phyloP scores from a whole-genome alignment of 2,329 filamentous ascomycete genomes.

The Aureobasidium subglaciale region DNA sequence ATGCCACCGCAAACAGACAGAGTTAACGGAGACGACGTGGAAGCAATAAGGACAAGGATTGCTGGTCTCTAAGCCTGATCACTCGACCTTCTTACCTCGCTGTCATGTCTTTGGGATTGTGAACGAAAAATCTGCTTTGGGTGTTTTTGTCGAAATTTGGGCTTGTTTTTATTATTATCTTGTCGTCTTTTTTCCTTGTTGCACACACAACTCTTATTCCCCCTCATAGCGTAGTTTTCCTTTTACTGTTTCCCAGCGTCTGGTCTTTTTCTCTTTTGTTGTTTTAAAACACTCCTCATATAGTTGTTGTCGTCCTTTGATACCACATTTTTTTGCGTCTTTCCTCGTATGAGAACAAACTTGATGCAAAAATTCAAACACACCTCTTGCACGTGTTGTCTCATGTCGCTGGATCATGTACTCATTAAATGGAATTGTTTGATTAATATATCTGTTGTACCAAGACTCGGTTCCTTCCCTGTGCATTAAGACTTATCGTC shows the following conservation, averaged over 20 bases:
- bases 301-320: not conserved
- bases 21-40: conserved; percentile 19
- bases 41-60: conserved; percentile 4
- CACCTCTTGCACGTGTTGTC: not conserved
- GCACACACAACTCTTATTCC: not conserved
- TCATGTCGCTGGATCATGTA: not conserved
- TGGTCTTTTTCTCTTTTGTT: not conserved
- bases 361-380: not conserved
- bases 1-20: conserved; percentile 21
- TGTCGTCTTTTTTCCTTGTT: not conserved
- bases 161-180: not conserved
- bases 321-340: conserved; percentile 5
- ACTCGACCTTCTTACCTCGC: too few species aligned
- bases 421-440: too few species aligned
- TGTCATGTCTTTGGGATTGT: not conserved
- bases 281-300: not conserved
- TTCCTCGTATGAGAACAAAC: too few species aligned
- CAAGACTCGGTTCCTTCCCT: too few species aligned
- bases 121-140: not conserved
- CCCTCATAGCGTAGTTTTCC: not conserved
- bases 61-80: conserved; percentile 2
- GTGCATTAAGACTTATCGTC: too few species aligned
- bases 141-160: not conserved
- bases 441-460: too few species aligned
- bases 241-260: not conserved